Percentiles rank a stretch among this genome's conserved stretches.
Evolutionary conservation across 768 basidiomycete species (phyloP).

Genomic region (Auriscalpium vulgare): DNA sequence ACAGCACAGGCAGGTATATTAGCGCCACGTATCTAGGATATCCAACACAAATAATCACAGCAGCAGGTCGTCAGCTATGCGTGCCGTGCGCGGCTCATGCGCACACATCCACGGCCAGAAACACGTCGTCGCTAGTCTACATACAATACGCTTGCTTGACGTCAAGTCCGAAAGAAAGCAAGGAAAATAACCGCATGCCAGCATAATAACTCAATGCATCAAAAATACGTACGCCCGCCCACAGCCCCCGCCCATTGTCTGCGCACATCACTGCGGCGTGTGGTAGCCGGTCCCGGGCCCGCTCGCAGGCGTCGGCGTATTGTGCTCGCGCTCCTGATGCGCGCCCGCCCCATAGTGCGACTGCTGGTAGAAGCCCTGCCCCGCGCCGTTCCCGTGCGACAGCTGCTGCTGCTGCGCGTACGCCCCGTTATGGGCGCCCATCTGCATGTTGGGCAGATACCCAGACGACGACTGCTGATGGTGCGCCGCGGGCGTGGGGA

Average conservation of each 20-base stretch:
- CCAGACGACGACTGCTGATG: conserved; percentile 4
- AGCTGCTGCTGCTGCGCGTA: conserved; percentile 6
- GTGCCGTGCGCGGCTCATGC: too few species aligned
- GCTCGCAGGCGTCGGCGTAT: conserved; percentile 22
- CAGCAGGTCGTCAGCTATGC: not conserved
- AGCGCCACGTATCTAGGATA: not conserved
- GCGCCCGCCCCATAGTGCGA: not conserved
- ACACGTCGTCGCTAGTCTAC: too few species aligned
- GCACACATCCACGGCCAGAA: too few species aligned
- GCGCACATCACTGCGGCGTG: conserved; percentile 25
- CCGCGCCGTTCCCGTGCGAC: not conserved
- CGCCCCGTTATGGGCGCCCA: not conserved
- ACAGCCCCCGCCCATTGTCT: too few species aligned
- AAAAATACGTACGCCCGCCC: too few species aligned
- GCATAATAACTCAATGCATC: not conserved
- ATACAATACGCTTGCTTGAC: too few species aligned
- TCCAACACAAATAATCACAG: conserved; percentile 5
- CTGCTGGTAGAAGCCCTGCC: conserved; percentile 4
- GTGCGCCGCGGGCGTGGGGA: conserved; percentile 12
- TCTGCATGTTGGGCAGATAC: conserved; percentile 1
- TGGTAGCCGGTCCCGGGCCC: conserved; percentile 25
- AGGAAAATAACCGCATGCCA: not conserved
- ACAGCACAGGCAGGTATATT: too few species aligned
- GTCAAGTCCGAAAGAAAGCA: too few species aligned
- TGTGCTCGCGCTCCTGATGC: conserved; percentile 1